Conservation (phyloP, 2,329 filamentous ascomycete species). For the Stylonectria norvegica region DNA sequence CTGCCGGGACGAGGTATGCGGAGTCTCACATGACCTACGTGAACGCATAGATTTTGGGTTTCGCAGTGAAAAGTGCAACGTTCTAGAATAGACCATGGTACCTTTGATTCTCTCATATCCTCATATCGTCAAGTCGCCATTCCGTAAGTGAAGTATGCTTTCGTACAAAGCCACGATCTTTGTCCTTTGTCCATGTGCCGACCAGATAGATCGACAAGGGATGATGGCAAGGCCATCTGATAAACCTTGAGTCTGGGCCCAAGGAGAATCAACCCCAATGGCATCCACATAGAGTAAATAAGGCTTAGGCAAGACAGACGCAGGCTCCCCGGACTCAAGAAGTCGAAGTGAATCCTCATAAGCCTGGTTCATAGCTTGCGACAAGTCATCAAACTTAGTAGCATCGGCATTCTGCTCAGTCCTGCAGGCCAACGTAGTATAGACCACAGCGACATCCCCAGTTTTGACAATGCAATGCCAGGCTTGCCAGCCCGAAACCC, state of each 20-base stretch:
- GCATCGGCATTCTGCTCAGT: not conserved
- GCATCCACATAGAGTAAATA: conserved; percentile 34
- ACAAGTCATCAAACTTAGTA: conserved; percentile 7
- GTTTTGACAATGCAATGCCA: conserved; percentile 30
- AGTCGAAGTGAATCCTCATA: conserved; percentile 22
- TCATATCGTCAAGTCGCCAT: conserved; percentile 12
- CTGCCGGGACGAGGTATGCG: conserved; percentile 49
- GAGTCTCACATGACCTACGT: conserved; percentile 20
- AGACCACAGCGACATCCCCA: conserved; percentile 23
- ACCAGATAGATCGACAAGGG: conserved; percentile 39
- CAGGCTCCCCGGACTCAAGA: conserved; percentile 14
- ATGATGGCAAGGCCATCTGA: conserved; percentile 22
- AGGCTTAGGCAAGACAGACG: conserved; percentile 14
- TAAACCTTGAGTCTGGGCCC: conserved; percentile 9
- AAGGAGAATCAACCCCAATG: conserved; percentile 13
- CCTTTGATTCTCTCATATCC: conserved; percentile 8
- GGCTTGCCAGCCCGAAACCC: conserved; percentile 23
- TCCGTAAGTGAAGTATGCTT: conserved; percentile 10
- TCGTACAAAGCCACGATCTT: conserved; percentile 34
- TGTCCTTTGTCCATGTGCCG: conserved; percentile 29
- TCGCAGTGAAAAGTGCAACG: not conserved
- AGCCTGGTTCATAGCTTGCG: conserved; percentile 15
- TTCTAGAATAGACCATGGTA: not conserved
- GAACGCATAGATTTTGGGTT: conserved; percentile 9
- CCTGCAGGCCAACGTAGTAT: conserved; percentile 28